phyloP scores from a whole-genome alignment of 225 moss, liverwort and hornwort genomes.

The Takakia lepidozioides region DNA sequence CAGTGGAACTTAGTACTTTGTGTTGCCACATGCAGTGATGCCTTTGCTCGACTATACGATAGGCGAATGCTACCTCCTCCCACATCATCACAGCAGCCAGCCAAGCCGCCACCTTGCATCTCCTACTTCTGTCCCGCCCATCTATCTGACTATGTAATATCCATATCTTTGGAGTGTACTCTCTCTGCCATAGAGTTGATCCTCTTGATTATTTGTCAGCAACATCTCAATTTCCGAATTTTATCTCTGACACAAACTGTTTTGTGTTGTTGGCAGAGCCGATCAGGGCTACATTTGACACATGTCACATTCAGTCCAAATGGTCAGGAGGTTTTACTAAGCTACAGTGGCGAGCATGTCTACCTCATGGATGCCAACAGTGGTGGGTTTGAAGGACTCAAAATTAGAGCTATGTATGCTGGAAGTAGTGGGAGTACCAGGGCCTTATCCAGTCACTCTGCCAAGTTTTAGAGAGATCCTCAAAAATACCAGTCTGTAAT shows the following conservation, averaged over 20 bases:
- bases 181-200: no score
- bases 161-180: no score
- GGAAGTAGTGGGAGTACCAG: no score
- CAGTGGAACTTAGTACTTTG: no score
- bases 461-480: no score
- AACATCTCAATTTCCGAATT: no score
- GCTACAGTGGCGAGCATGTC: slow-evolving; percentile 98
- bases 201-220: no score
- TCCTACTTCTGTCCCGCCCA: slow-evolving; percentile 98
- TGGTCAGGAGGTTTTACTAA: slow-evolving; percentile 89
- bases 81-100: slow-evolving; percentile 68
- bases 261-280: slow-evolving; percentile 55
- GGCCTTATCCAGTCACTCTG: no score
- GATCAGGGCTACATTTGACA: slow-evolving; percentile 87
- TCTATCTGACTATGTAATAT: slow-evolving; percentile 92
- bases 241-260: no score
- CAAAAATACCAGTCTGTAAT: no score
- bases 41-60: slow-evolving; percentile 98
- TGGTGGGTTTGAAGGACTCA: slow-evolving; percentile 55
- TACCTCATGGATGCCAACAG: slow-evolving; percentile 79
- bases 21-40: slow-evolving; percentile 69
- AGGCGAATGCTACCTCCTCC: slow-evolving; percentile 92
- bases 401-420: no score
- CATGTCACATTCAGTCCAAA: slow-evolving; percentile 95
- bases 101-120: slow-evolving; percentile 75